These are phyloP conservation scores for Claviceps citrina DNA, from an alignment of 2,329 filamentous ascomycete genomes.

Conservation along the genomic window DNA sequence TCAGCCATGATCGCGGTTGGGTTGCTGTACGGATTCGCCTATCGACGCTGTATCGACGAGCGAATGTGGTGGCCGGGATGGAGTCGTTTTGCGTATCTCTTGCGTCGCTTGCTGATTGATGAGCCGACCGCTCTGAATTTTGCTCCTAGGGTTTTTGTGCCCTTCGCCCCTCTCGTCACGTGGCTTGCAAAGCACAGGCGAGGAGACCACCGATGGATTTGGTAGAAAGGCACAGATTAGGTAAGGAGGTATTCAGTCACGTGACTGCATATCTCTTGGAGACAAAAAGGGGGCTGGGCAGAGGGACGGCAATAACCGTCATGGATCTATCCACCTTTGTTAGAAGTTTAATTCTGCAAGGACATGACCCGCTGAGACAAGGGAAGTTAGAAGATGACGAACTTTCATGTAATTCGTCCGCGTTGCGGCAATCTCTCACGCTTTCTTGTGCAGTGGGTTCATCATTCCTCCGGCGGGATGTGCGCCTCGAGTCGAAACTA, in stretches of 20 bases:
- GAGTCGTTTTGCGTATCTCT: slow-evolving; percentile 19
- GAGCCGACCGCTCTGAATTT: slow-evolving; percentile 20
- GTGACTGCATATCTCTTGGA: background rate
- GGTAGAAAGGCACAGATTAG: background rate
- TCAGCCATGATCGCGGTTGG: slow-evolving; percentile 61
- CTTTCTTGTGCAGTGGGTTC: too few relatives aligned
- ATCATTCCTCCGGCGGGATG: too few relatives aligned
- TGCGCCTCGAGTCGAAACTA: too few relatives aligned
- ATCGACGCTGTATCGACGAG: slow-evolving; percentile 28
- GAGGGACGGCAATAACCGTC: too few relatives aligned
- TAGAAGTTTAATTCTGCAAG: too few relatives aligned
- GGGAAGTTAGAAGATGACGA: too few relatives aligned
- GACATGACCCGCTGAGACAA: too few relatives aligned
- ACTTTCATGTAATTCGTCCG: too few relatives aligned
- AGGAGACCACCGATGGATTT: background rate
- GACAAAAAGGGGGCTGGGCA: too few relatives aligned
- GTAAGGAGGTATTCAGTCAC: background rate
- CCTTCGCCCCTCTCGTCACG: slow-evolving; percentile 22
- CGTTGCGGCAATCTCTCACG: too few relatives aligned
- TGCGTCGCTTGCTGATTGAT: slow-evolving; percentile 15
- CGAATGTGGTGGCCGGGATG: slow-evolving; percentile 25
- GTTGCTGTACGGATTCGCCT: slow-evolving; percentile 27
- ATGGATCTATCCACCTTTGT: too few relatives aligned
- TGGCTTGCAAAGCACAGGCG: slow-evolving; percentile 6
- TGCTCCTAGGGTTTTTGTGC: slow-evolving; percentile 26